A percentile compares a stretch with the other conserved stretches of the same genome.
Evolutionary conservation across 441 rosid genomes (phyloP).

Genomic region (Raphanus hybrid): DNA sequence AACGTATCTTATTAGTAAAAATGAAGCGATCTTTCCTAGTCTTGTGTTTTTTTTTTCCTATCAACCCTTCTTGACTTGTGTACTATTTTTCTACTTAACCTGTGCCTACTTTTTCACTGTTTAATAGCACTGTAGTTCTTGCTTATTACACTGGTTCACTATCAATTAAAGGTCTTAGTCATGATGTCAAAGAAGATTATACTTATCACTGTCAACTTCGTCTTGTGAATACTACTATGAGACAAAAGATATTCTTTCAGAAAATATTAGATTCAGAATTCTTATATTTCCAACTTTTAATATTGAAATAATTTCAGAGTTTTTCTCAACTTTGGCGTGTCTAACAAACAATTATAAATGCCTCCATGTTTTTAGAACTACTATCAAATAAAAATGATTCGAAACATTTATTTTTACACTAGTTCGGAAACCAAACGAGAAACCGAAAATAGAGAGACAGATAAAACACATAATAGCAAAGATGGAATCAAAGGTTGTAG

Average conservation of each 20-base stretch:
- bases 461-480: neutral
- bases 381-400: too few species aligned
- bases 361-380: too few species aligned
- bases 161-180: neutral
- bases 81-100: constrained; percentile 24
- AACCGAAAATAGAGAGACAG: constrained; percentile 6
- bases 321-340: too few species aligned
- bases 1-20: neutral
- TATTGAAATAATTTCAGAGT: too few species aligned
- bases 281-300: too few species aligned
- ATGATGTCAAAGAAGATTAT: constrained; percentile 12
- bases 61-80: constrained; percentile 29
- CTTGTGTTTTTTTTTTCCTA: constrained; percentile 23
- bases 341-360: too few species aligned
- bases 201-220: neutral
- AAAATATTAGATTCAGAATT: too few species aligned
- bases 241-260: too few species aligned
- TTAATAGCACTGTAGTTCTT: neutral
- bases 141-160: neutral
- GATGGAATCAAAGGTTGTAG: too few species aligned
- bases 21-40: constrained; percentile 22
- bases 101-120: constrained; percentile 12
- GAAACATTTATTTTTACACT: too few species aligned
- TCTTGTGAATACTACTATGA: constrained; percentile 2
- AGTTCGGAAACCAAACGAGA: too few species aligned